Percentiles rank a stretch among this genome's conserved stretches.
phyloP scores from a whole-genome alignment of 202 grass and related monocot genomes.

The Cymbopogon flexuosus region DNA sequence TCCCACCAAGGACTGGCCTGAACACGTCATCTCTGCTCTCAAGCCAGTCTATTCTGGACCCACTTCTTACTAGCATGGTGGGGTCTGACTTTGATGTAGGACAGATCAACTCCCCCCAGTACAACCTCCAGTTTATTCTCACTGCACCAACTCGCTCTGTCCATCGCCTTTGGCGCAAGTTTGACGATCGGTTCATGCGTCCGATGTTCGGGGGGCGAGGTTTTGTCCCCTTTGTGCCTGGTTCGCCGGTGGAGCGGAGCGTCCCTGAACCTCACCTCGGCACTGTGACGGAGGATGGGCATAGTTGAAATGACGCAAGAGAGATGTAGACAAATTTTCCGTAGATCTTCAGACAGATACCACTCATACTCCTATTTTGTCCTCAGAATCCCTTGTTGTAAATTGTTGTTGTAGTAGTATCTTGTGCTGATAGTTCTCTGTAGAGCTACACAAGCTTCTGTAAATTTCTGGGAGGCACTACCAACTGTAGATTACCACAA shows the following conservation, averaged over 20 bases:
- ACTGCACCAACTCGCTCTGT: constrained; percentile 58
- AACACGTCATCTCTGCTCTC: constrained; percentile 51
- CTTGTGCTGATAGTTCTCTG: constrained; percentile 26
- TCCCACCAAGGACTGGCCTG: constrained; percentile 45
- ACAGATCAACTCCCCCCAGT: constrained; percentile 35
- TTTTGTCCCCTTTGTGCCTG: constrained; percentile 76
- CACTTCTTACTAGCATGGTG: constrained; percentile 54
- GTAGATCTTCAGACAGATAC: constrained; percentile 36
- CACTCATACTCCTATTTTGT: constrained; percentile 10
- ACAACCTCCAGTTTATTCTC: constrained; percentile 54
- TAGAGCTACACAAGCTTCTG: constrained; percentile 23
- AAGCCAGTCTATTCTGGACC: constrained; percentile 57
- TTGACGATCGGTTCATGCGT: constrained; percentile 76
- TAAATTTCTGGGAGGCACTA: constrained; percentile 18
- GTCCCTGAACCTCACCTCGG: constrained; percentile 21
- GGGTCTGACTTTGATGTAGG: constrained; percentile 48
- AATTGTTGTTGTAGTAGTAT: background rate
- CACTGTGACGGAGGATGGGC: constrained; percentile 35
- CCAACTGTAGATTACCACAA: constrained; percentile 23
- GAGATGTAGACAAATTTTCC: constrained; percentile 6
- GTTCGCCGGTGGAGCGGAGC: constrained; percentile 62
- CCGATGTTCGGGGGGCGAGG: constrained; percentile 77
- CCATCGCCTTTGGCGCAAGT: constrained; percentile 82
- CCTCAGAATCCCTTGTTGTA: background rate
- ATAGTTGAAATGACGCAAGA: constrained; percentile 27